Percentiles rank a stretch among this genome's conserved stretches.
These are phyloP conservation scores for Salvia splendens DNA, from an alignment of 257 asterid genomes.

Conservation along the genomic window DNA sequence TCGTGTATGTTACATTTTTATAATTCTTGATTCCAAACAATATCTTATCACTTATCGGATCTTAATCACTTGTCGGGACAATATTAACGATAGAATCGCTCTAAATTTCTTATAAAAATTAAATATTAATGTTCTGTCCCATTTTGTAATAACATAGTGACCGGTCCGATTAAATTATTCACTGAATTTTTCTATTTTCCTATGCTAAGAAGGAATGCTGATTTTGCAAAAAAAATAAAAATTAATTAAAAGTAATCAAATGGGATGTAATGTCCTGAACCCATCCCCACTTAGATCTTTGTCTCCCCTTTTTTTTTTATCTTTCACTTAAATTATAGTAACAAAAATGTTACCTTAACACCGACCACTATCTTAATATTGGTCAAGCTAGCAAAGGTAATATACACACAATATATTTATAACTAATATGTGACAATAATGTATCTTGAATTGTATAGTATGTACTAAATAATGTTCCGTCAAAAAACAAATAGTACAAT, in stretches of 20 bases:
- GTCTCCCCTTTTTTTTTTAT: slow-evolving; percentile 26
- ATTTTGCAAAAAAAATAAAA: neutral
- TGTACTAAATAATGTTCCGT: no score
- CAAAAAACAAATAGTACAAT: no score
- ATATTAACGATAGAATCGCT: no score
- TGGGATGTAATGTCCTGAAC: slow-evolving; percentile 5
- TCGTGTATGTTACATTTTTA: no score
- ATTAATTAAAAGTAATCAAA: neutral
- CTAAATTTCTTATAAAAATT: neutral
- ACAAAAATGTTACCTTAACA: slow-evolving; percentile 22
- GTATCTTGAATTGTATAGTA: no score
- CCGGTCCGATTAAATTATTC: neutral
- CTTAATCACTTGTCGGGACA: no score
- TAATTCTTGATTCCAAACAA: no score
- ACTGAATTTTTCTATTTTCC: neutral
- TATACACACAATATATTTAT: no score
- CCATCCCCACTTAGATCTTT: slow-evolving; percentile 28
- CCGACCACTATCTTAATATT: no score
- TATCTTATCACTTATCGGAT: no score
- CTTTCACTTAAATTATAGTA: slow-evolving; percentile 6
- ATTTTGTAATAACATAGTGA: neutral
- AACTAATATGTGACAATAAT: no score
- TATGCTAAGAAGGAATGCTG: neutral
- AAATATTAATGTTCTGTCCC: neutral
- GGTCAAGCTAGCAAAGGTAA: no score